Base-by-base conservation (phyloP, 495 filamentous ascomycete genomes). In the Podospora comata region DNA sequence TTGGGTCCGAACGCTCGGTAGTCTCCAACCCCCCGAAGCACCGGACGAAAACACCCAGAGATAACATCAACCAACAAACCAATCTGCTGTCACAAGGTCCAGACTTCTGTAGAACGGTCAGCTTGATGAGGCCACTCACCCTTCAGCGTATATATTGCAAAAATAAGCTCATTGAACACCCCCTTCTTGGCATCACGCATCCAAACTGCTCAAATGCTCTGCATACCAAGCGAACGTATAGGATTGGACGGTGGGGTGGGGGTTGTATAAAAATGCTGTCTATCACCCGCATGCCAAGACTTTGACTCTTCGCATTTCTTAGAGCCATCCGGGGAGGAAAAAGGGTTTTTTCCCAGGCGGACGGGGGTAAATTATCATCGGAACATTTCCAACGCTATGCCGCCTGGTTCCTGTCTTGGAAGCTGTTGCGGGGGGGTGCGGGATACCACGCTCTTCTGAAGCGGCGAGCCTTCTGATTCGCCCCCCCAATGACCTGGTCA, bases 401-500 rank as follows among this genome's bases (percentile, higher is more conserved):
- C 60, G 65, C 57, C 9, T 68, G 28, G 67, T 62, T 34, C 28
- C 34, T 65, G 30, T 34, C 30, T 62, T 53, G 48, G 39, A 61
- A 44, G 20, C 30, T 63, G 18, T 34, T 28, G 69, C 60, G 57
- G 62, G 28, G 28, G 59, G 65, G 64, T 28, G 67, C 71, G 73
- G 73, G 69, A 75, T 73, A 69, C 32, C 57, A 71, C 65, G 64
- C 67, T 67, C n/a, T 60, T 62, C 20, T 39, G 27, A 16, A 44
- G n/a, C 32, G 39, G 27, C 20, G 39, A 55, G 28, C 56, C 58
- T 44, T 48, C 53, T 58, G 26, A 57, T 71, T 70, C 66, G 53
- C 67, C 69, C 72, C 72, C 72, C 74, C 69, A 68, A 69, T 3
- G 71, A 73, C 71, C 74, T 65, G 72, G 72, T 73, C 58, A 60